Conservation (phyloP, 441 rosid genomes). For the Bruguiera hainesii region DNA sequence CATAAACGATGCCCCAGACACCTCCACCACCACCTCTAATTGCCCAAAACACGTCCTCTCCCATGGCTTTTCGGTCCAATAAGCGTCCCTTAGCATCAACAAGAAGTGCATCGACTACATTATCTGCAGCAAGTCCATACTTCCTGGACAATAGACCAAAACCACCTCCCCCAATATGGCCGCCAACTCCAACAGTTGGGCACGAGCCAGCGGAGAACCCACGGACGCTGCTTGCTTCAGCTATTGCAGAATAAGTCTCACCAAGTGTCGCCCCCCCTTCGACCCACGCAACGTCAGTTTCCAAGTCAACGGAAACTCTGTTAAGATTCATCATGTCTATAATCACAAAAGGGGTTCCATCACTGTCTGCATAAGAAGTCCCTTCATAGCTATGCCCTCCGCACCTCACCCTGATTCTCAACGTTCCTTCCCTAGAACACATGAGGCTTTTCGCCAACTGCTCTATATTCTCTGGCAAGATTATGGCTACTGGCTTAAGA, state of each 20-base stretch:
- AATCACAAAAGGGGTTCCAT: conserved; percentile 37
- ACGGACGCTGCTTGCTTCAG: conserved; percentile 36
- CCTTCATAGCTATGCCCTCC: conserved; percentile 82
- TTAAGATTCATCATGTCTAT: conserved; percentile 38
- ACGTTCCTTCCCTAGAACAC: conserved; percentile 37
- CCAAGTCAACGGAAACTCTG: conserved; percentile 20
- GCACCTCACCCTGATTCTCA: conserved; percentile 50
- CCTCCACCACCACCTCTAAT: conserved; percentile 76
- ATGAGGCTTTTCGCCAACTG: conserved; percentile 38
- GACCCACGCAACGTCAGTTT: conserved; percentile 49
- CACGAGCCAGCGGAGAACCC: conserved; percentile 66
- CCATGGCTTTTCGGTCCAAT: conserved; percentile 47
- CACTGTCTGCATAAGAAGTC: conserved; percentile 35
- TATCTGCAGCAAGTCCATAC: conserved; percentile 66
- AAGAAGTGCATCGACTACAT: conserved; percentile 51
- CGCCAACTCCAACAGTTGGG: conserved; percentile 67
- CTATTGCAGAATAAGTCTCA: conserved; percentile 53
- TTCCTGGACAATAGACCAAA: conserved; percentile 56
- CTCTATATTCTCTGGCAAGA: conserved; percentile 43
- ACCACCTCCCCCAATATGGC: conserved; percentile 71
- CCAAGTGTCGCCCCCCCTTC: conserved; percentile 68
- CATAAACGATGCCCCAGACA: conserved; percentile 50
- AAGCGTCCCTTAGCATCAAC: conserved; percentile 44
- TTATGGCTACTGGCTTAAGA: conserved; percentile 41
- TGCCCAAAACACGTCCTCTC: conserved; percentile 71